A percentile compares a stretch with the other conserved stretches of the same genome.
phyloP scores from a whole-genome alignment of 768 basidiomycete species.

The Kwoniella dendrophila region DNA sequence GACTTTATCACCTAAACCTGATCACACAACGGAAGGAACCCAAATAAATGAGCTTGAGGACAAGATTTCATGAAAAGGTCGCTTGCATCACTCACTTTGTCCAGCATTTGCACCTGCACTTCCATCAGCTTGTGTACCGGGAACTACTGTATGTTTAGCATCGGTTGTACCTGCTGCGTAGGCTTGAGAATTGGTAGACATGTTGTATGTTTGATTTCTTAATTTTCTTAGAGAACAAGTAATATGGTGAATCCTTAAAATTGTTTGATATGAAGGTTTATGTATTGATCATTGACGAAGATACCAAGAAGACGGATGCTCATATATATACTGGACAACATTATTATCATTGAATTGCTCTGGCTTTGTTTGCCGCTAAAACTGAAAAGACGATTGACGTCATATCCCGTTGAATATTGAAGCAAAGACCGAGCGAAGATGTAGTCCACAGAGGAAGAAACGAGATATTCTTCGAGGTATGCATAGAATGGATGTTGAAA shows the following conservation, averaged over 20 bases:
- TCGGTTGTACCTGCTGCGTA: constrained; percentile 14
- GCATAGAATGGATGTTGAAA: no score
- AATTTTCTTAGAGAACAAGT: neutral
- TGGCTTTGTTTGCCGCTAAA: neutral
- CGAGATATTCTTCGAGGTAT: no score
- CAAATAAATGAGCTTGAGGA: no score
- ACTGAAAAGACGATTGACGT: constrained; percentile 1
- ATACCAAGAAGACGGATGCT: neutral
- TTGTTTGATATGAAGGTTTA: no score
- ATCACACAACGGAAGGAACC: no score
- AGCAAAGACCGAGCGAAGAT: no score
- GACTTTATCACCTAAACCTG: constrained; percentile 40
- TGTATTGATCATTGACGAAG: no score
- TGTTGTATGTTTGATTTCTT: neutral
- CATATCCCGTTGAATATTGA: no score
- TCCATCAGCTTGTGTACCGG: constrained; percentile 16
- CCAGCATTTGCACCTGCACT: constrained; percentile 15
- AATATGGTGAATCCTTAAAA: no score
- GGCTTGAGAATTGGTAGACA: constrained; percentile 16
- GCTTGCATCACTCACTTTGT: constrained; percentile 20
- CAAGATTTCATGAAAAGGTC: no score
- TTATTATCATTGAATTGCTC: neutral
- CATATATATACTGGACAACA: neutral
- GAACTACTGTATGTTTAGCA: neutral
- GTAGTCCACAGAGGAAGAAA: neutral